Percentiles rank a stretch among this genome's conserved stretches.
Conservation (phyloP, 2,329 filamentous ascomycete genomes). For the Acarospora socialis region DNA sequence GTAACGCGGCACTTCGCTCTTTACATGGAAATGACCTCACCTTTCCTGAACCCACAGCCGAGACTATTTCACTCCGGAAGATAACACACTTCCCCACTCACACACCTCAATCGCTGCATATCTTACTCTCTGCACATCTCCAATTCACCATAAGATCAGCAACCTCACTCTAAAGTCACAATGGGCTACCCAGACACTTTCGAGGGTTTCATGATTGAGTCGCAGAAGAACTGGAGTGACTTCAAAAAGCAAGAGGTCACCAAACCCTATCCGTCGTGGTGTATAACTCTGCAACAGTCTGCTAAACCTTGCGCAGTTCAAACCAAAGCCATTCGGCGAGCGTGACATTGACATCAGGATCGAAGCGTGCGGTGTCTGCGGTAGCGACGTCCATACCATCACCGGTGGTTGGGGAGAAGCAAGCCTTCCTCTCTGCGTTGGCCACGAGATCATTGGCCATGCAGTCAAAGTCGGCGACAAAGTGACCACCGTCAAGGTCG, state of each 20-base stretch:
- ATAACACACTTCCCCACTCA: too few relatives aligned
- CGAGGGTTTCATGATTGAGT: slow-evolving; percentile 38
- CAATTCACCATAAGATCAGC: not conserved
- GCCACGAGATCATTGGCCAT: slow-evolving; percentile 54
- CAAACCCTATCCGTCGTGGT: slow-evolving; percentile 4
- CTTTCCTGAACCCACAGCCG: too few relatives aligned
- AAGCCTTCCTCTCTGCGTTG: slow-evolving; percentile 38
- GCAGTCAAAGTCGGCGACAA: slow-evolving; percentile 53
- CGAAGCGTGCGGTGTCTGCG: slow-evolving; percentile 63
- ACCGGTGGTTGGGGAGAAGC: slow-evolving; percentile 38
- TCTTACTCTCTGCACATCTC: too few relatives aligned
- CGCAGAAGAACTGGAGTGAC: slow-evolving; percentile 50
- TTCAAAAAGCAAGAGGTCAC: slow-evolving; percentile 43
- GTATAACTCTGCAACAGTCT: not conserved
- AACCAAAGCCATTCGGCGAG: slow-evolving; percentile 74
- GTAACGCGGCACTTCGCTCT: too few relatives aligned
- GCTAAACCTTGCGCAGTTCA: slow-evolving; percentile 40
- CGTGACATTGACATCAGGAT: slow-evolving; percentile 82
- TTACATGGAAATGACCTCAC: too few relatives aligned
- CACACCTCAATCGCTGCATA: too few relatives aligned
- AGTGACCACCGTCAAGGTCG: slow-evolving; percentile 46
- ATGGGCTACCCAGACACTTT: slow-evolving; percentile 34
- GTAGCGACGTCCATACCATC: slow-evolving; percentile 58
- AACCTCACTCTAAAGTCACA: slow-evolving; percentile 7
- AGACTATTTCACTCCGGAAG: too few relatives aligned